phyloP scores from a whole-genome alignment of 176 grass and related monocot genomes.

The Musa acuminata region DNA sequence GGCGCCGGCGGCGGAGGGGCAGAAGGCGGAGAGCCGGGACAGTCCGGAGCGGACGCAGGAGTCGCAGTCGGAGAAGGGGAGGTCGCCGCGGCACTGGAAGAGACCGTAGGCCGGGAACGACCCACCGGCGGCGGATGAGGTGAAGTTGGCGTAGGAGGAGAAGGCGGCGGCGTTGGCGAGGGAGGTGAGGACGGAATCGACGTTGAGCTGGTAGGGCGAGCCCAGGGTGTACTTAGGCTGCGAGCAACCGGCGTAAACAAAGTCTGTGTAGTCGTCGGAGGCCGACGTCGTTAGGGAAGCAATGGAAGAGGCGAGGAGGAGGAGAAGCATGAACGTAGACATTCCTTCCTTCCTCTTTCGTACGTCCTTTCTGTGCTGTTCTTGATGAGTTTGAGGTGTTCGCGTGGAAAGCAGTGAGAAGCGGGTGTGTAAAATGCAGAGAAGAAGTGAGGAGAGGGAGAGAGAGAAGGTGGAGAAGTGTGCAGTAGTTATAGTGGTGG shows the following conservation, averaged over 20 bases:
- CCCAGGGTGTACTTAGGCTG: constrained; percentile 44
- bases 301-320: constrained; percentile 25
- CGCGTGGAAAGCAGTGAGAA: no score
- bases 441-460: no score
- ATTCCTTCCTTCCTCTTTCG: constrained; percentile 17
- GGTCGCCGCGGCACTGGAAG: constrained; percentile 91
- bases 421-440: no score
- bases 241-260: constrained; percentile 90
- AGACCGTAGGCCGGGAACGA: constrained; percentile 32
- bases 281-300: background rate
- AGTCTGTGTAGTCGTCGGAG: constrained; percentile 45
- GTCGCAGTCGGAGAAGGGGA: constrained; percentile 39
- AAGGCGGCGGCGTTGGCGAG: constrained; percentile 39
- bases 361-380: constrained; percentile 3
- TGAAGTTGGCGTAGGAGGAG: constrained; percentile 24
- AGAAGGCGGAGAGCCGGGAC: constrained; percentile 54
- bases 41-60: constrained; percentile 57
- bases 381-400: background rate
- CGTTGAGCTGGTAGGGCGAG: constrained; percentile 43
- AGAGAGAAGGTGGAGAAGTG: no score
- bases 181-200: constrained; percentile 57
- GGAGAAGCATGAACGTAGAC: constrained; percentile 12
- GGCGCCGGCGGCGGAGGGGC: constrained; percentile 51
- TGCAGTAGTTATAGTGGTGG: no score
- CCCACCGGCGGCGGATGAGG: constrained; percentile 14